These are phyloP conservation scores for Starmera stellimalicola DNA, from an alignment of 1,139 yeast genomes.

Conservation along the genomic window DNA sequence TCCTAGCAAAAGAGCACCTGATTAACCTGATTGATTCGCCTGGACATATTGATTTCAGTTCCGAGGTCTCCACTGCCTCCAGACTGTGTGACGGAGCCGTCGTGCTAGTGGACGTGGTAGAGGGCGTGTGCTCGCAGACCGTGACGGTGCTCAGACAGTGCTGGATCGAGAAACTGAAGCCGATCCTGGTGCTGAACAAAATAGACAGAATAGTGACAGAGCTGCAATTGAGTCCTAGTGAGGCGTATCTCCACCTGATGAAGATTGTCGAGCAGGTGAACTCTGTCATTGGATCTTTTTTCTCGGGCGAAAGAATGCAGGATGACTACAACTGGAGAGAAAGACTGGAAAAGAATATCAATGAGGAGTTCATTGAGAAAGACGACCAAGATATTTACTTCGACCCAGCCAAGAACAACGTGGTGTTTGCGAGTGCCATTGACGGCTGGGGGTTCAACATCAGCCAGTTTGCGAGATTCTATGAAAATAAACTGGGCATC, in stretches of 20 bases:
- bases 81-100: slow-evolving; percentile 95
- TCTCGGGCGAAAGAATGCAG: slow-evolving; percentile 88
- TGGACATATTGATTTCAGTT: slow-evolving; percentile 94
- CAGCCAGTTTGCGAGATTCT: slow-evolving; percentile 79
- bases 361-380: slow-evolving; percentile 53
- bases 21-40: slow-evolving; percentile 96
- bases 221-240: slow-evolving; percentile 70
- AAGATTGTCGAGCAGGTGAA: slow-evolving; percentile 87
- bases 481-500: slow-evolving; percentile 78
- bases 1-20: slow-evolving; percentile 60
- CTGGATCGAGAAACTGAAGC: slow-evolving; percentile 88
- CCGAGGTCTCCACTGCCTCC: slow-evolving; percentile 94
- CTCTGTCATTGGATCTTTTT: slow-evolving; percentile 89
- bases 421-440: slow-evolving; percentile 85
- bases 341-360: slow-evolving; percentile 29
- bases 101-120: slow-evolving; percentile 91
- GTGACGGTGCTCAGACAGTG: slow-evolving; percentile 91
- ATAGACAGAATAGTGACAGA: slow-evolving; percentile 82
- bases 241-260: slow-evolving; percentile 74
- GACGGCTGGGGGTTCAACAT: slow-evolving; percentile 98
- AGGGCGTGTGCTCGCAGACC: slow-evolving; percentile 97
- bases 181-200: slow-evolving; percentile 85
- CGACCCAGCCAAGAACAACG: slow-evolving; percentile 84
- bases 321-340: slow-evolving; percentile 84
- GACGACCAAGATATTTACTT: slow-evolving; percentile 84